These are phyloP conservation scores for Pseudopithomyces maydicus DNA, from an alignment of 2,329 filamentous ascomycete species.

Conservation along the genomic window DNA sequence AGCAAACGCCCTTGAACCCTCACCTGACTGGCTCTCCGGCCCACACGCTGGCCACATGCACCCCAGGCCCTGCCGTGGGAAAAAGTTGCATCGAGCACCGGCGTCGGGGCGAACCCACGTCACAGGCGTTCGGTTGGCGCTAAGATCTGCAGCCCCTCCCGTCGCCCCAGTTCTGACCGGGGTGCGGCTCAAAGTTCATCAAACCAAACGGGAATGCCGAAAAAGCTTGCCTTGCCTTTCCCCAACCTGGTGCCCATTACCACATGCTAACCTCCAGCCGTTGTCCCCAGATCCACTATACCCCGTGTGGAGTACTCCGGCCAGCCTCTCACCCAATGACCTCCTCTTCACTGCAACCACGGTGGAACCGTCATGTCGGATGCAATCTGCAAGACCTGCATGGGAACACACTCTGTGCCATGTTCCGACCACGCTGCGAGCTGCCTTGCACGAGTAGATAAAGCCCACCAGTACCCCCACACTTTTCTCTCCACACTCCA, in stretches of 20 bases:
- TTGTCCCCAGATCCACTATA: slow-evolving; percentile 13
- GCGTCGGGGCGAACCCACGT: slow-evolving; percentile 9
- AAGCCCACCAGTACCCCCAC: slow-evolving; percentile 12
- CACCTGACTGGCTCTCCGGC: neutral
- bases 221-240: slow-evolving; percentile 17
- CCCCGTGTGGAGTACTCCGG: slow-evolving; percentile 16
- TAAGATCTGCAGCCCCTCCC: slow-evolving; percentile 28
- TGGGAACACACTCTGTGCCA: neutral
- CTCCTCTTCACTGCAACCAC: slow-evolving; percentile 9
- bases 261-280: slow-evolving; percentile 16
- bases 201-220: slow-evolving; percentile 21
- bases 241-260: neutral
- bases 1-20: neutral
- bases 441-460: slow-evolving; percentile 16
- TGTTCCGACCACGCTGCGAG: slow-evolving; percentile 7
- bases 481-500: neutral
- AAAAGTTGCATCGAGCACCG: slow-evolving; percentile 11
- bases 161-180: slow-evolving; percentile 20
- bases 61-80: neutral
- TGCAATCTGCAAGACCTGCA: slow-evolving; percentile 18
- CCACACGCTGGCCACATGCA: neutral
- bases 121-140: slow-evolving; percentile 13
- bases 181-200: slow-evolving; percentile 15
- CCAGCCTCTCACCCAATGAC: slow-evolving; percentile 17
- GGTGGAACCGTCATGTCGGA: slow-evolving; percentile 16